Percentiles rank a stretch among this genome's conserved stretches.
Evolutionary conservation across 805 yeast genomes (phyloP).

Genomic region (Ogataea philodendri): DNA sequence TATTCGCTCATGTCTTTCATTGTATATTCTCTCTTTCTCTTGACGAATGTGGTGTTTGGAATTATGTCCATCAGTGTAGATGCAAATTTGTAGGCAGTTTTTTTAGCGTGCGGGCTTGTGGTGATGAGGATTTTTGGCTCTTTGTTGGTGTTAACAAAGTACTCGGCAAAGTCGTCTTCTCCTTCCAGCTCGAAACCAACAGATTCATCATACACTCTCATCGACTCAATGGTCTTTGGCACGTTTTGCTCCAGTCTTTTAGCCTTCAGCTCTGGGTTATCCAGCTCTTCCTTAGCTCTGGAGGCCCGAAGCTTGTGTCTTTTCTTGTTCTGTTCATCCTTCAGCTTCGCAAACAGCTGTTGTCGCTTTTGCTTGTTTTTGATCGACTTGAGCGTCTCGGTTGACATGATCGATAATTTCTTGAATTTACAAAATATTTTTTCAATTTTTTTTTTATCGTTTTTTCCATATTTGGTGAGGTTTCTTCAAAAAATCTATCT

Average conservation of each 20-base stretch:
- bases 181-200: slow-evolving; percentile 57
- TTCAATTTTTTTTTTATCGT: slow-evolving; percentile 3
- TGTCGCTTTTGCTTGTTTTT: slow-evolving; percentile 81
- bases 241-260: slow-evolving; percentile 76
- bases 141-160: slow-evolving; percentile 46
- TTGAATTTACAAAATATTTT: slow-evolving; percentile 4
- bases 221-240: slow-evolving; percentile 79
- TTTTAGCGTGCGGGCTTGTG: slow-evolving; percentile 82
- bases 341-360: slow-evolving; percentile 67
- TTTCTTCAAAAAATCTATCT: slow-evolving; percentile 11
- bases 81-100: slow-evolving; percentile 86
- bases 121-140: slow-evolving; percentile 89
- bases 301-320: slow-evolving; percentile 76
- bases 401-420: slow-evolving; percentile 24
- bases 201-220: slow-evolving; percentile 86
- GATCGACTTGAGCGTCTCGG: slow-evolving; percentile 44
- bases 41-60: slow-evolving; percentile 83
- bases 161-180: slow-evolving; percentile 61
- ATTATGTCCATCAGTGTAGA: slow-evolving; percentile 78
- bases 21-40: slow-evolving; percentile 78
- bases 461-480: slow-evolving; percentile 1
- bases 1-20: slow-evolving; percentile 85
- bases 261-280: slow-evolving; percentile 76
- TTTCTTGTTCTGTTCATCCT: slow-evolving; percentile 70
- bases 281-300: slow-evolving; percentile 83